Percentiles rank a stretch among this genome's conserved stretches.
Conservation (phyloP, 176 grass and related monocot species). For the Carex kokanica region DNA sequence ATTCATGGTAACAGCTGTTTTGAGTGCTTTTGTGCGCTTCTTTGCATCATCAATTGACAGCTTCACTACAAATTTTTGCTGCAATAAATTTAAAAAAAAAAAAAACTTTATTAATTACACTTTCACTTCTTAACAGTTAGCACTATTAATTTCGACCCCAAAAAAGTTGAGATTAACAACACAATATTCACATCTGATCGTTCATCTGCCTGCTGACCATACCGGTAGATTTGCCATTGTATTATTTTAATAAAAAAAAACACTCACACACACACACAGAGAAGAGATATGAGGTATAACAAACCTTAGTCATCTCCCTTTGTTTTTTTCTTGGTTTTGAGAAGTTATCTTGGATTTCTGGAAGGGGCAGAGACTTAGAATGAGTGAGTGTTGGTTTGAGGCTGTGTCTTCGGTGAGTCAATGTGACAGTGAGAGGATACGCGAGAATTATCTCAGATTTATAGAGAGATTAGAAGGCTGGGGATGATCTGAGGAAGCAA, state of each 20-base stretch:
- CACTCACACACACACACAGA: too few species aligned
- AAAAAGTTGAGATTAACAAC: neutral
- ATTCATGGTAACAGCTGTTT: conserved; percentile 47
- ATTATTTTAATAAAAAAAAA: neutral
- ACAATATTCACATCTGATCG: too few species aligned
- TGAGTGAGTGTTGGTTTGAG: neutral
- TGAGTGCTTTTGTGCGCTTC: conserved; percentile 62
- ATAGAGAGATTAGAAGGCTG: neutral
- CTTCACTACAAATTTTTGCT: conserved; percentile 82
- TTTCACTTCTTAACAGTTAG: neutral
- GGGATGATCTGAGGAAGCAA: neutral
- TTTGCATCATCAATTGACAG: conserved; percentile 48
- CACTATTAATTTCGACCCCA: neutral
- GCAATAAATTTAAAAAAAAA: conserved; percentile 21
- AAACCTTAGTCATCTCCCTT: conserved; percentile 22
- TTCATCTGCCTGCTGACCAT: neutral
- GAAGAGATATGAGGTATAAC: neutral
- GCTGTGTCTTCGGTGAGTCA: neutral
- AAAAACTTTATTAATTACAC: neutral
- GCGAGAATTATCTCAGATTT: neutral
- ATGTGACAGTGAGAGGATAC: neutral
- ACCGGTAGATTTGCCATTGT: neutral
- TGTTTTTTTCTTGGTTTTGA: neutral
- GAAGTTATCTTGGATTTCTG: neutral
- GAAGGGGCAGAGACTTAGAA: neutral